These are phyloP conservation scores for Gomphus sp. DNA, from an alignment of 1,284 basidiomycete genomes.

Conservation along the genomic window DNA sequence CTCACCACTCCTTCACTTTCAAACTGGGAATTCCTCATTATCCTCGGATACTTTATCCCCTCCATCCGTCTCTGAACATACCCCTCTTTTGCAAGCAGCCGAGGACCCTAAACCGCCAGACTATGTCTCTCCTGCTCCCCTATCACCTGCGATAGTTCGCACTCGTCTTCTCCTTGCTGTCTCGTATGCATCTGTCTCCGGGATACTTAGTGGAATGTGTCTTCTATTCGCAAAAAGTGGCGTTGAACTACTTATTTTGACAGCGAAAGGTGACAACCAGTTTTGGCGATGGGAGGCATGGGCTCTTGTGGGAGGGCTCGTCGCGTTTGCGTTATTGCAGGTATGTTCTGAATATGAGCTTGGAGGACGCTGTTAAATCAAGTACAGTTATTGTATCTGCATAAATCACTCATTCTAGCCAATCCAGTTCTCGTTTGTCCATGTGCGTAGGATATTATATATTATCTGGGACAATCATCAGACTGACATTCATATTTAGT, in stretches of 20 bases:
- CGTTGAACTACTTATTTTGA: conserved; percentile 82
- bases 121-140: conserved; percentile 14
- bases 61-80: conserved; percentile 41
- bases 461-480: background rate
- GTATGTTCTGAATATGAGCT: conserved; percentile 15
- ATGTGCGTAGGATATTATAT: conserved; percentile 46
- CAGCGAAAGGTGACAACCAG: conserved; percentile 75
- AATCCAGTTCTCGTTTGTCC: conserved; percentile 90
- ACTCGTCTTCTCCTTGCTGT: conserved; percentile 69
- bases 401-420: conserved; percentile 79
- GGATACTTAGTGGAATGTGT: conserved; percentile 91
- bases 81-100: conserved; percentile 36
- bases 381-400: conserved; percentile 77
- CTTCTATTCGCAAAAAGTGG: conserved; percentile 92
- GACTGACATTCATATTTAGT: conserved; percentile 32
- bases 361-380: conserved; percentile 9
- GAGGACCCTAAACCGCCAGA: conserved; percentile 32
- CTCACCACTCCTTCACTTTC: conserved; percentile 20
- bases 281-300: conserved; percentile 82
- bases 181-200: conserved; percentile 84
- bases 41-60: conserved; percentile 25
- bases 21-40: conserved; percentile 23
- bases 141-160: conserved; percentile 24
- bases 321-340: conserved; percentile 67
- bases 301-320: conserved; percentile 63